Evolutionary conservation across 2,329 filamentous ascomycete species (phyloP), one percentile per base, ranked within the genome.

Genomic region (Hymenoscyphus repandus): DNA sequence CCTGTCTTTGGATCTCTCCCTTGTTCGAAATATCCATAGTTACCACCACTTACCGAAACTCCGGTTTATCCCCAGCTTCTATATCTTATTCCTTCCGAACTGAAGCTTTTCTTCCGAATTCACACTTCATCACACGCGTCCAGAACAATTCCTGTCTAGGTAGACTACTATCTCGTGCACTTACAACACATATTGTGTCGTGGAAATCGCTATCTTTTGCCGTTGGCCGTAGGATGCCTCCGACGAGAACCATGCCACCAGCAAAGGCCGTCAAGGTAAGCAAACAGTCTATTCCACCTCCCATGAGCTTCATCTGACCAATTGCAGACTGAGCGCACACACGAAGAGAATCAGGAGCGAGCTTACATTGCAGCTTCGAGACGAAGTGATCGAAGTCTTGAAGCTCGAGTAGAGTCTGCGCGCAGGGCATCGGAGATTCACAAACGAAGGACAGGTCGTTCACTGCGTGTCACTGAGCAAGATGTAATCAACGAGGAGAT

Each of bases 311-410:
- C 9, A n/a, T 38, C 62, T 65, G 60, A 68, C 55, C 18, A 12
- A 7, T 46, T 2, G 34, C 33, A 88, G 81, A 87, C 84, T 2
- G 85, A 89, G 68, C 75, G 87, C 39, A 88, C 85, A 2, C 86
- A 90, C 56, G 85, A 88, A 60, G 87, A 91, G 68, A 91, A 92
- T 61, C 85, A 90, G 64, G 88, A 92, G 68, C 78, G 91, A 64
- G 91, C 91, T 18, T 96, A 95, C 66, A 93, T 96, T 60, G 91
- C 91, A 11, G 91, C 91, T 3, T 96, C 92, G 5, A 77, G 91
- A 58, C 79, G 92, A 57, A 87, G 87, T 61, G 92, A 96, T 64
- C 83, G 91, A 48, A 92, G 86, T 64, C 72, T 96, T 13, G 90
- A 96, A 68, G 90, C 90, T 12, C 83, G 91, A 22, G 79, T 96